Evolutionary conservation across 148 eudicot genomes (phyloP), one percentile per base, ranked within the genome.

Genomic region (Silene uniflora): DNA sequence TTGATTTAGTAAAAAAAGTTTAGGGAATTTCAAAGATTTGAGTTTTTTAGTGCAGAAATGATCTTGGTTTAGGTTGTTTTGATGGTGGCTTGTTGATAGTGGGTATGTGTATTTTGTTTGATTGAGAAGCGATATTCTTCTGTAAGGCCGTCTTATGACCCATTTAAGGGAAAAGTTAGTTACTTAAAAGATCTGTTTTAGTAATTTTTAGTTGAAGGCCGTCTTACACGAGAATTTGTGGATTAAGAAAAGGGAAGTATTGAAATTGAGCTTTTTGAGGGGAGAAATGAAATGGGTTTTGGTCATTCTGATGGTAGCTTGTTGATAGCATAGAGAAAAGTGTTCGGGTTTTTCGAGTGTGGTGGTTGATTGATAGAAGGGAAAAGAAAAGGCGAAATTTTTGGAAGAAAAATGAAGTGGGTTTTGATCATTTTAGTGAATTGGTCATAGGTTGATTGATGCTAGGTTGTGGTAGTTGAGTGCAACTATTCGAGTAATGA

Each of bases 401-500:
- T 71, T 24, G 61, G 73, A 49, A 14, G 60, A 24, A 52, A 71
- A 23, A 52, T 71, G 60, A 25, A 54, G n/a, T 70, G 17, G 64
- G 64, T 60, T 60, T 19, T 22, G 64, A 10, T 60, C 13, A 60
- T 10, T 49, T 49, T 49, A 13, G 46, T 2, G 12, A 66, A 21
- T 69, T 52, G 61, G 6, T 24, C 61, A 52, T 71, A 23, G 60
- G 14, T 49, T 71, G 73, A 24, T 23, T 71, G 62, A 55, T 24
- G 42, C 22, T 71, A 5, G 60, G 71, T 66, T 56, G 11, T 67
- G 29, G 42, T 49, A 72, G 54, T 67, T 75, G 58, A 29, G 24
- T 60, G 49, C 19, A 72, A 47, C 10, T 25, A 54, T 55, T 54
- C 62, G 0, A 54, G 25, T 65, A 72, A 78, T 78, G 81, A 78